phyloP scores from a whole-genome alignment of 2,329 filamentous ascomycete species.

The Pyrenochaeta sp. region DNA sequence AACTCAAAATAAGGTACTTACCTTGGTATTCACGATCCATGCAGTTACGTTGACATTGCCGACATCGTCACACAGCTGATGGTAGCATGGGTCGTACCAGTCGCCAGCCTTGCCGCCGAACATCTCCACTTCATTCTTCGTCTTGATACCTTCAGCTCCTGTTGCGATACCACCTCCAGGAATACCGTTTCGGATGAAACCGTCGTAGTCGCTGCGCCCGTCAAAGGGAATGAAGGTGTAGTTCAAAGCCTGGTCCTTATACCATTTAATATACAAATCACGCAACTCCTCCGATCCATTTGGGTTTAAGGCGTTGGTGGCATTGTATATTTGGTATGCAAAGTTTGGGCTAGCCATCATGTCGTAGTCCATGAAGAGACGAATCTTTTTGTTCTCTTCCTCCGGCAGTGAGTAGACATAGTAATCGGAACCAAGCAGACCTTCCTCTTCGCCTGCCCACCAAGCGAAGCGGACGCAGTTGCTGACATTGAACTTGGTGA shows the following conservation, averaged over 20 bases:
- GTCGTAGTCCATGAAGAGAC: slow-evolving; percentile 56
- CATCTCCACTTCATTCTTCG: slow-evolving; percentile 43
- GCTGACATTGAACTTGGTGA: slow-evolving; percentile 49
- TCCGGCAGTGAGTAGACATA: slow-evolving; percentile 46
- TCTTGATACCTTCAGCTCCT: slow-evolving; percentile 54
- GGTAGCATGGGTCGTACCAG: slow-evolving; percentile 52
- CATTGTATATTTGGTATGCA: slow-evolving; percentile 52
- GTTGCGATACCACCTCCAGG: slow-evolving; percentile 53
- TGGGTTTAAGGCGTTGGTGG: slow-evolving; percentile 48
- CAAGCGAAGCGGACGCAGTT: slow-evolving; percentile 54
- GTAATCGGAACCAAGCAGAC: slow-evolving; percentile 51
- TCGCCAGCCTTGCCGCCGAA: slow-evolving; percentile 52
- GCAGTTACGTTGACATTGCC: slow-evolving; percentile 51
- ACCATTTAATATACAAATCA: slow-evolving; percentile 51
- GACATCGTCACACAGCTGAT: slow-evolving; percentile 50
- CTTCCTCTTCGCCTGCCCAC: slow-evolving; percentile 52
- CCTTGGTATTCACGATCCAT: slow-evolving; percentile 51
- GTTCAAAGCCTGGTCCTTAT: slow-evolving; percentile 45
- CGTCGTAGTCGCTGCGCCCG: slow-evolving; percentile 53
- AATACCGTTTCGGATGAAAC: slow-evolving; percentile 52
- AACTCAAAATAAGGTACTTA: slow-evolving; percentile 6
- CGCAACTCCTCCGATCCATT: slow-evolving; percentile 48
- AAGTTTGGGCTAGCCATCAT: slow-evolving; percentile 54
- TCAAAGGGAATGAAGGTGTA: slow-evolving; percentile 52
- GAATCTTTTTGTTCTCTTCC: slow-evolving; percentile 50